Evolutionary conservation across 2,329 filamentous ascomycete genomes (phyloP).

Genomic region (Pseudogymnoascus sp.): DNA sequence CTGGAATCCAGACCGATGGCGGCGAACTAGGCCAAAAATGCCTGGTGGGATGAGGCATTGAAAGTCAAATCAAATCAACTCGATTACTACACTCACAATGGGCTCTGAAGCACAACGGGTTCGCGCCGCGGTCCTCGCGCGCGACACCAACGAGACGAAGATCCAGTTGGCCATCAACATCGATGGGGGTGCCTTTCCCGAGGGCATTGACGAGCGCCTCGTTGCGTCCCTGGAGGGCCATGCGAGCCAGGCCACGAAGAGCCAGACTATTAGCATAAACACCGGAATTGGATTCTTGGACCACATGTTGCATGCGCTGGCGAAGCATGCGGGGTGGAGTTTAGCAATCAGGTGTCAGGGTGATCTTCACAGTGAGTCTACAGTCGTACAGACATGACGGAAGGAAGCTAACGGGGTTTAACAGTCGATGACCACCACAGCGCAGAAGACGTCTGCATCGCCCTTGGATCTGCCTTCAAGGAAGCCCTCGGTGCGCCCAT

Average conservation of each 20-base stretch:
- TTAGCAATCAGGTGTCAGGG: conserved; percentile 75
- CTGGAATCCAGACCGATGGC: not conserved
- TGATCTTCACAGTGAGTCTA: conserved; percentile 74
- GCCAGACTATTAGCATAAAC: conserved; percentile 78
- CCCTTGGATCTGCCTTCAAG: conserved; percentile 80
- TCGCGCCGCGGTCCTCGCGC: conserved; percentile 57
- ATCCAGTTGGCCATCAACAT: conserved; percentile 89
- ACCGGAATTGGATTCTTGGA: conserved; percentile 97
- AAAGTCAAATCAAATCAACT: conserved; percentile 2
- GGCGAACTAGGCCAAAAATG: conserved; percentile 7
- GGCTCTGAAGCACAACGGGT: conserved; percentile 2
- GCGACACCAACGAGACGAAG: conserved; percentile 97
- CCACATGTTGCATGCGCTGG: conserved; percentile 95
- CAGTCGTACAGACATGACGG: not conserved
- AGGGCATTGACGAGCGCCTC: conserved; percentile 52
- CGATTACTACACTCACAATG: conserved; percentile 4
- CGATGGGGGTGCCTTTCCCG: conserved; percentile 75
- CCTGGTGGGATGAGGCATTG: conserved; percentile 2
- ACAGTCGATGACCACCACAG: conserved; percentile 98
- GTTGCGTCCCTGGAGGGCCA: conserved; percentile 53
- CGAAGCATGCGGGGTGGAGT: conserved; percentile 95
- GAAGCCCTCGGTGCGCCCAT: conserved; percentile 67
- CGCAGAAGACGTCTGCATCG: conserved; percentile 89
- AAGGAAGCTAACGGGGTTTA: not conserved
- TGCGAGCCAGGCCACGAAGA: conserved; percentile 75